Evolutionary conservation across 1,284 basidiomycete species (phyloP).

Genomic region (Sanghuangporus sanghuang): DNA sequence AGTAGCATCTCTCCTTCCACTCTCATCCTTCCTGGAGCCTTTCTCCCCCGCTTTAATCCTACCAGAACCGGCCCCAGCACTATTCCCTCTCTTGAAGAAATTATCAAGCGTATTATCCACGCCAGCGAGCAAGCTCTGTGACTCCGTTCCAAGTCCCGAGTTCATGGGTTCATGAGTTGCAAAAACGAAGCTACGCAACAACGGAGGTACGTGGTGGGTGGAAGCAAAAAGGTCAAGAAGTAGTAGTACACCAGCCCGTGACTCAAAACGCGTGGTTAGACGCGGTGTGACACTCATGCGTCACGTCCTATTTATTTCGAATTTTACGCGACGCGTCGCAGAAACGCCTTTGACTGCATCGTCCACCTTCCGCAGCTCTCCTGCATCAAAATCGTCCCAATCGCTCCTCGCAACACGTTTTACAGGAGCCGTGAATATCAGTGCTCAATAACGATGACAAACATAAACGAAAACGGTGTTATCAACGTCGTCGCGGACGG

Average conservation of each 20-base stretch:
- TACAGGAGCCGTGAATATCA: too few relatives aligned
- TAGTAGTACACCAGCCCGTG: too few relatives aligned
- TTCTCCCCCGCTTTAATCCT: neutral
- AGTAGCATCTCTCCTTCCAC: neutral
- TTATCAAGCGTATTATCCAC: neutral
- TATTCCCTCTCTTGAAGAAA: neutral
- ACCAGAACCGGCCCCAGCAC: neutral
- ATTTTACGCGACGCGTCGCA: conserved; percentile 3
- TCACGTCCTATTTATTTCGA: neutral
- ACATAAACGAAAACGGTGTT: neutral
- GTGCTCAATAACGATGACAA: too few relatives aligned
- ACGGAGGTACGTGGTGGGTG: neutral
- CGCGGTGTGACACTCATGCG: neutral
- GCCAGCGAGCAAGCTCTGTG: neutral
- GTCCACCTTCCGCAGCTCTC: too few relatives aligned
- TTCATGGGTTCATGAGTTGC: neutral
- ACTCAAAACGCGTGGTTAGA: neutral
- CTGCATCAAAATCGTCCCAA: too few relatives aligned
- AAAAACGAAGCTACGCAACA: neutral
- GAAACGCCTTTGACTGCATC: neutral
- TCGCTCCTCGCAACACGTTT: too few relatives aligned
- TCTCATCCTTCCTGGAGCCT: neutral
- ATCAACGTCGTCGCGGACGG: conserved; percentile 11
- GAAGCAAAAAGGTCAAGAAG: too few relatives aligned
- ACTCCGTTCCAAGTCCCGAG: neutral